Evolutionary conservation across 2,329 filamentous ascomycete species (phyloP), one percentile per base, ranked within the genome.

Genomic region (Immersiporthe knoxdaviesiana): DNA sequence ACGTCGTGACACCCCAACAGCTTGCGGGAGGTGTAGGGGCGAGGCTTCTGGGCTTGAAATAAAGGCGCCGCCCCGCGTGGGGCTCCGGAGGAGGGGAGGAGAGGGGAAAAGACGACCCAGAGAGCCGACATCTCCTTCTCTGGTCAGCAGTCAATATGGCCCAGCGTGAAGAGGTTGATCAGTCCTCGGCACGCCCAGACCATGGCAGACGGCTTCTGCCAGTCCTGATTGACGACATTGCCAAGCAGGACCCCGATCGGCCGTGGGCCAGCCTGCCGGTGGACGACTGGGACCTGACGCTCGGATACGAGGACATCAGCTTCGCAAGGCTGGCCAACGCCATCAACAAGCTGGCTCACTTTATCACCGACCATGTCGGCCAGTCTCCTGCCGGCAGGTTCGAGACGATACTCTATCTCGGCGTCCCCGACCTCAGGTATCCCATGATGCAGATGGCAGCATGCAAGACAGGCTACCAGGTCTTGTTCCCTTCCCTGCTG

Each of bases 221-320:
- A 7, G 68, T 66, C 1, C 68, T 68, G 18, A 71, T 73, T 16
- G 72, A 73, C 39, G 70, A 73, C 61, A 63, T 71, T 50, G 71
- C 72, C 37, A 54, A 37, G 27, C n/a, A 59, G 21, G 71, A 72
- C 18, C 72, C 72, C 12, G 61, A 65, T 27, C 67, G 71, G 21
- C 47, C 71, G 8, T 73, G 72, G 72, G 72, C 66, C 16, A 73
- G 72, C 16, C 66, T 74, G 11, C 73, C 73, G 2, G 62, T 71
- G 21, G 71, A 74, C 52, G 73, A 74, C 62, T 68, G 70, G 58
- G 70, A 74, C 39, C 35, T 74, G 14, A 41, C 73, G 1, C 59
- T 47, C 27, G 73, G 73, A 11, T 74, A 73, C 50, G 73, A 74
- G 58, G 73, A 74, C 58, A 69, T 74, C 39, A 71, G 50, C 41